Conservation (phyloP, 179 eudicot genomes). For the Pouteria campechiana region DNA sequence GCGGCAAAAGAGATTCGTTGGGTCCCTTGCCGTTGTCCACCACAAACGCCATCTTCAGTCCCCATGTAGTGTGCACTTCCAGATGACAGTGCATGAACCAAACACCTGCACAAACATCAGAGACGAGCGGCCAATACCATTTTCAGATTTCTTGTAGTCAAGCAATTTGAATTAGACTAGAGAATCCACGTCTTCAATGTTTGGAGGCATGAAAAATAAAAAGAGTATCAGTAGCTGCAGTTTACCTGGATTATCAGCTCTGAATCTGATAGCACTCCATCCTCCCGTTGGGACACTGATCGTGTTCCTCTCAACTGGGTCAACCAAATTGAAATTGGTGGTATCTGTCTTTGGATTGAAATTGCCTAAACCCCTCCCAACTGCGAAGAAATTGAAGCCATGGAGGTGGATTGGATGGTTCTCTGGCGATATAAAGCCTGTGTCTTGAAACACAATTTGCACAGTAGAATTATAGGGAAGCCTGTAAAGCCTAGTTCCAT, state of each 20-base stretch:
- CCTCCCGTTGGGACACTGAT: constrained; percentile 26
- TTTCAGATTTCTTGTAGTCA: no score
- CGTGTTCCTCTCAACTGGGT: constrained; percentile 28
- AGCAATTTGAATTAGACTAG: no score
- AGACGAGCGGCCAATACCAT: no score
- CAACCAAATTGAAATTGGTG: constrained; percentile 19
- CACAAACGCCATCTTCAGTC: constrained; percentile 28
- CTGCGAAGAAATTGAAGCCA: constrained; percentile 23
- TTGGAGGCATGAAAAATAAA: no score
- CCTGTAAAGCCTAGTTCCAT: constrained; percentile 21
- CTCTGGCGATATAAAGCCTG: constrained; percentile 21
- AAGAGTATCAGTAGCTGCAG: background rate
- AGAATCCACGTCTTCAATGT: no score
- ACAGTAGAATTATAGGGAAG: constrained; percentile 17
- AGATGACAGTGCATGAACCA: constrained; percentile 31
- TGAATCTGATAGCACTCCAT: constrained; percentile 28
- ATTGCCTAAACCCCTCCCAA: constrained; percentile 23
- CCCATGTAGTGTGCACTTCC: constrained; percentile 32
- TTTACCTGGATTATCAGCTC: constrained; percentile 34
- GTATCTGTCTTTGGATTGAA: constrained; percentile 9
- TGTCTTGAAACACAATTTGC: constrained; percentile 21
- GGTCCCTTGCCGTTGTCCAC: constrained; percentile 30
- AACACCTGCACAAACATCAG: constrained; percentile 8
- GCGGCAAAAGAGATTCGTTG: constrained; percentile 17
- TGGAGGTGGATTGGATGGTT: constrained; percentile 29